These are phyloP conservation scores for Atkinsonella hypoxylon DNA, from an alignment of 2,329 filamentous ascomycete species.

Conservation along the genomic window DNA sequence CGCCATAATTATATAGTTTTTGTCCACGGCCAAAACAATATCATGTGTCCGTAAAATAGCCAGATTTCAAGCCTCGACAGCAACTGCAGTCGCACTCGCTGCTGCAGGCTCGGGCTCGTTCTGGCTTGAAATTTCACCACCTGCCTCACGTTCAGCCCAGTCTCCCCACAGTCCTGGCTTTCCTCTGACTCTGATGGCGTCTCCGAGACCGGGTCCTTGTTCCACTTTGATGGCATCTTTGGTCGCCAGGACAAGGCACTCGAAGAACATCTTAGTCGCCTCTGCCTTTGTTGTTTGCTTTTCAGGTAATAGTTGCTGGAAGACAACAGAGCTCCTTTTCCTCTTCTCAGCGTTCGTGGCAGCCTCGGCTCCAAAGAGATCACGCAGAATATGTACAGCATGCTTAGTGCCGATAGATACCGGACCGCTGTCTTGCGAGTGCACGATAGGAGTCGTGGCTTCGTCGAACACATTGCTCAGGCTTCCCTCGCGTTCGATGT, in stretches of 20 bases:
- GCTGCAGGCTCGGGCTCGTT: constrained; percentile 29
- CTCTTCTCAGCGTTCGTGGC: constrained; percentile 59
- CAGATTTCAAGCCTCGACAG: constrained; percentile 23
- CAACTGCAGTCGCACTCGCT: constrained; percentile 19
- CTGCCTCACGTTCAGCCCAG: constrained; percentile 75
- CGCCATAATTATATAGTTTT: constrained; percentile 2
- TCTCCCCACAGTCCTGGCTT: constrained; percentile 95
- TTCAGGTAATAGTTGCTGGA: constrained; percentile 86
- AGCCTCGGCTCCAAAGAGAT: constrained; percentile 67
- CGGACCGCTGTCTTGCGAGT: constrained; percentile 73
- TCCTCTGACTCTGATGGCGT: constrained; percentile 69
- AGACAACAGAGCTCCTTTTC: constrained; percentile 65
- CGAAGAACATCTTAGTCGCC: constrained; percentile 99
- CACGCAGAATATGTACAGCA: constrained; percentile 85
- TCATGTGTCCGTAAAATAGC: constrained; percentile 7
- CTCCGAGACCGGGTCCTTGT: constrained; percentile 66
- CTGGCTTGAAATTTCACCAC: constrained; percentile 46
- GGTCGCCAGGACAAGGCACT: constrained; percentile 86
- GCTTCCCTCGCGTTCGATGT: constrained; percentile 30
- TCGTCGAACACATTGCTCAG: constrained; percentile 61
- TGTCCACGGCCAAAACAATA: not conserved
- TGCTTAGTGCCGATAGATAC: constrained; percentile 89
- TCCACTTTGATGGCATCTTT: constrained; percentile 98
- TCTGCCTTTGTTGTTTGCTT: constrained; percentile 70
- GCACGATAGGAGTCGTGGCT: constrained; percentile 61